Conservation (phyloP, 306 rosid genomes). For the Corylus heterophylla region DNA sequence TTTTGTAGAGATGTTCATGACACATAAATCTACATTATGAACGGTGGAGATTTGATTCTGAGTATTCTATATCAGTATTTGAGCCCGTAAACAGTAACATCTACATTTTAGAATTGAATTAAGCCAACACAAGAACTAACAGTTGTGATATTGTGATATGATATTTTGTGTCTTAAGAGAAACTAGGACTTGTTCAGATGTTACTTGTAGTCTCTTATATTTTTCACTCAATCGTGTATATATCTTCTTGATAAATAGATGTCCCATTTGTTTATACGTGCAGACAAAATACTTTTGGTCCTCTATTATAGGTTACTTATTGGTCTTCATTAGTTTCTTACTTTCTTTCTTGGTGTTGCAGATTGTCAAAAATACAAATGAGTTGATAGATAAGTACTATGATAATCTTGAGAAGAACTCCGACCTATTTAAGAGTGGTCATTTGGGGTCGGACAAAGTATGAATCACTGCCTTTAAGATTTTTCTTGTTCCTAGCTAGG, state of each 20-base stretch:
- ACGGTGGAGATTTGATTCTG: too few relatives aligned
- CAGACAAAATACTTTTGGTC: too few relatives aligned
- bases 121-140: too few relatives aligned
- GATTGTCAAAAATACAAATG: slow-evolving; percentile 49
- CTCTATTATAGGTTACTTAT: not conserved
- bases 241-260: not conserved
- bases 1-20: too few relatives aligned
- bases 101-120: too few relatives aligned
- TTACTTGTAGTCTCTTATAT: not conserved
- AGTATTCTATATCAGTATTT: too few relatives aligned
- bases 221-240: too few relatives aligned
- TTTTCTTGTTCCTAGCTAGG: too few relatives aligned
- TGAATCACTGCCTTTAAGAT: not conserved
- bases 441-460: slow-evolving; percentile 26
- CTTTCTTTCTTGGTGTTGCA: slow-evolving; percentile 11
- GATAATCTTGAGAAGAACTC: slow-evolving; percentile 14
- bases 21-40: too few relatives aligned
- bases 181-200: too few relatives aligned
- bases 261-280: not conserved
- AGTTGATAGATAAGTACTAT: slow-evolving; percentile 28
- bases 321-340: not conserved
- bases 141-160: too few relatives aligned
- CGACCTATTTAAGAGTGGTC: slow-evolving; percentile 33
- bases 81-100: too few relatives aligned
- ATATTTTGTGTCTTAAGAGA: not conserved